A percentile compares a stretch with the other conserved stretches of the same genome.
These are phyloP conservation scores for Phytophthora multivora DNA, from an alignment of 352 stramenopile genomes.

Conservation along the genomic window DNA sequence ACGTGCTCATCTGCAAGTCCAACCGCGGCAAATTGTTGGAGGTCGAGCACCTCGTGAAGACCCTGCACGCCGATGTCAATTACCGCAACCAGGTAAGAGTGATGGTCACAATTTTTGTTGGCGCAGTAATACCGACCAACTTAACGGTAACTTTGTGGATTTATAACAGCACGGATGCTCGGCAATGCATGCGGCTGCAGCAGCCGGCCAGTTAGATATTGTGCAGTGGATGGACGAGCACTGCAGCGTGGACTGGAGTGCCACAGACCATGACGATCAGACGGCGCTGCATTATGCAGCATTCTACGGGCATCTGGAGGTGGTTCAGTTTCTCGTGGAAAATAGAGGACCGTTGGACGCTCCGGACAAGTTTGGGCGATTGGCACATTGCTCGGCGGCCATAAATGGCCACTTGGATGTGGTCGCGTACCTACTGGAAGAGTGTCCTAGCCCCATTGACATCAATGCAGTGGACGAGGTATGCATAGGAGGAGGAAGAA, in stretches of 20 bases:
- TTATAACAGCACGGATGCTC: conserved; percentile 75
- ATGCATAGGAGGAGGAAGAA: background rate
- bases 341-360: conserved; percentile 80
- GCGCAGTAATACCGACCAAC: background rate
- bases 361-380: conserved; percentile 82
- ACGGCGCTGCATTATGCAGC: conserved; percentile 86
- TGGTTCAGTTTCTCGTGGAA: conserved; percentile 85
- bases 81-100: conserved; percentile 79
- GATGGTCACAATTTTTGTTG: conserved; percentile 1
- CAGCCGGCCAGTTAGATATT: conserved; percentile 79
- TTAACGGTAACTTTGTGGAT: conserved; percentile 13
- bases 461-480: conserved; percentile 90
- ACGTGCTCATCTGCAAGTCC: conserved; percentile 87
- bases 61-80: conserved; percentile 82
- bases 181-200: conserved; percentile 74
- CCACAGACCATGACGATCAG: conserved; percentile 82
- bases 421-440: conserved; percentile 80
- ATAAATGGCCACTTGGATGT: conserved; percentile 90
- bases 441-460: conserved; percentile 80
- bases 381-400: conserved; percentile 81
- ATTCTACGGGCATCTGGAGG: conserved; percentile 88
- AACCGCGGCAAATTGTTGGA: conserved; percentile 86
- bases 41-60: conserved; percentile 73
- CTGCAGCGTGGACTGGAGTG: conserved; percentile 60
- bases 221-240: conserved; percentile 80